phyloP scores from a whole-genome alignment of 805 yeast genomes.

The Candida krabiensis region DNA sequence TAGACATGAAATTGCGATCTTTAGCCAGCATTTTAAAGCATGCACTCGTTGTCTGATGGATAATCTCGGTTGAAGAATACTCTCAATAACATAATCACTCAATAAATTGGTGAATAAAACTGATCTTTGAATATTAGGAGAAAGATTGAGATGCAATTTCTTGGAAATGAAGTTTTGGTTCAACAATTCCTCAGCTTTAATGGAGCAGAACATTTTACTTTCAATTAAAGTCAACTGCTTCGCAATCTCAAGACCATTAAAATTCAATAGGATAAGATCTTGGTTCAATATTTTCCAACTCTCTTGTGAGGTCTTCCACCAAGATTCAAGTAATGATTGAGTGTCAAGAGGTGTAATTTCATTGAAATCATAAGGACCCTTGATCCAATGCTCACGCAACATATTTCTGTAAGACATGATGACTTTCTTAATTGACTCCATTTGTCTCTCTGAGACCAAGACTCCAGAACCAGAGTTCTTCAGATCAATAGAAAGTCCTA shows the following conservation, averaged over 20 bases:
- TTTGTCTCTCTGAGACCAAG: conserved; percentile 38
- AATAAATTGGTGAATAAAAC: conserved; percentile 69
- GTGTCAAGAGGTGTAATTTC: conserved; percentile 34
- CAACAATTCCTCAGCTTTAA: conserved; percentile 64
- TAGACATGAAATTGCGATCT: conserved; percentile 68
- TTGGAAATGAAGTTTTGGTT: conserved; percentile 63
- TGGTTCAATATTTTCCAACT: conserved; percentile 58
- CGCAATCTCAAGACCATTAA: conserved; percentile 73
- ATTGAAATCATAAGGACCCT: conserved; percentile 4
- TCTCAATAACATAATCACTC: conserved; percentile 71
- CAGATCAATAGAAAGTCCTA: conserved; percentile 30
- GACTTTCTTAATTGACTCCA: conserved; percentile 46
- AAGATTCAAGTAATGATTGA: conserved; percentile 38
- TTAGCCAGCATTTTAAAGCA: conserved; percentile 68
- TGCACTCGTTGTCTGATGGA: conserved; percentile 49
- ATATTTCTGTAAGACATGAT: conserved; percentile 54
- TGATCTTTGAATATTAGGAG: conserved; percentile 63
- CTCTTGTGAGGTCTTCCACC: conserved; percentile 53
- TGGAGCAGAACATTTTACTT: conserved; percentile 60
- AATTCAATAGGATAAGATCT: conserved; percentile 52
- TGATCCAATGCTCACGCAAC: conserved; percentile 48
- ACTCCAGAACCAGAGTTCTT: conserved; percentile 24
- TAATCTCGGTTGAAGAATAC: conserved; percentile 55
- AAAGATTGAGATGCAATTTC: conserved; percentile 54
- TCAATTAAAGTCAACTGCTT: conserved; percentile 76